Percentiles rank a stretch among this genome's conserved stretches.
Evolutionary conservation across 306 rosid genomes (phyloP).

Genomic region (Sphenostylis stenocarpa): DNA sequence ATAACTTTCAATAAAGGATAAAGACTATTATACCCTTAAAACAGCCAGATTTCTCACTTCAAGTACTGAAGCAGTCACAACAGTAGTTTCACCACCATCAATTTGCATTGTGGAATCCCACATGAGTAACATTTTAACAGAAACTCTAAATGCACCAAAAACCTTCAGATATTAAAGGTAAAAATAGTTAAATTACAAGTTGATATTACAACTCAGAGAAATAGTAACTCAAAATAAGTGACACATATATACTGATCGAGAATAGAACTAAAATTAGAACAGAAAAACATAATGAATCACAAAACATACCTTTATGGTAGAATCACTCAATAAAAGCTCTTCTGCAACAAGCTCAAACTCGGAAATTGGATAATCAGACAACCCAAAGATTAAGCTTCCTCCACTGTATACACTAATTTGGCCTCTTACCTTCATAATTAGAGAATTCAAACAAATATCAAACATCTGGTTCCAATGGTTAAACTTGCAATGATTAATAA

Average conservation of each 20-base stretch:
- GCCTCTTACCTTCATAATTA: slow-evolving; percentile 86
- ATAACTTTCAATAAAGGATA: slow-evolving; percentile 31
- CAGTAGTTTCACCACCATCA: slow-evolving; percentile 79
- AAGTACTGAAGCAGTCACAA: slow-evolving; percentile 83
- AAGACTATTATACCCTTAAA: slow-evolving; percentile 67
- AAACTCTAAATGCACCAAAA: slow-evolving; percentile 95
- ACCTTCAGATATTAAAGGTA: slow-evolving; percentile 62
- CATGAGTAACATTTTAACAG: slow-evolving; percentile 96
- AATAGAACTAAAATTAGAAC: neutral
- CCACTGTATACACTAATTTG: slow-evolving; percentile 86
- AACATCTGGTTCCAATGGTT: slow-evolving; percentile 24
- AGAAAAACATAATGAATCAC: slow-evolving; percentile 28
- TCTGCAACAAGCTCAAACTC: slow-evolving; percentile 99
- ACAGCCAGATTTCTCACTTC: slow-evolving; percentile 97
- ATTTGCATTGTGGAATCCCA: slow-evolving; percentile 86
- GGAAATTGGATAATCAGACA: slow-evolving; percentile 86
- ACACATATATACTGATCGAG: slow-evolving; percentile 12
- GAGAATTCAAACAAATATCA: slow-evolving; percentile 31
- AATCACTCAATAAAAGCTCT: slow-evolving; percentile 98
- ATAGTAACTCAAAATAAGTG: slow-evolving; percentile 30
- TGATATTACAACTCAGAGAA: slow-evolving; percentile 17
- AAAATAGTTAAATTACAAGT: slow-evolving; percentile 25
- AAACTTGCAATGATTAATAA: slow-evolving; percentile 28
- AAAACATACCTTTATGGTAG: slow-evolving; percentile 69
- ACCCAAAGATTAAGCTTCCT: slow-evolving; percentile 90